Percentiles rank a stretch among this genome's conserved stretches.
Conservation (phyloP, 371 early-diverging fungal species). For the Zychaea mexicana region DNA sequence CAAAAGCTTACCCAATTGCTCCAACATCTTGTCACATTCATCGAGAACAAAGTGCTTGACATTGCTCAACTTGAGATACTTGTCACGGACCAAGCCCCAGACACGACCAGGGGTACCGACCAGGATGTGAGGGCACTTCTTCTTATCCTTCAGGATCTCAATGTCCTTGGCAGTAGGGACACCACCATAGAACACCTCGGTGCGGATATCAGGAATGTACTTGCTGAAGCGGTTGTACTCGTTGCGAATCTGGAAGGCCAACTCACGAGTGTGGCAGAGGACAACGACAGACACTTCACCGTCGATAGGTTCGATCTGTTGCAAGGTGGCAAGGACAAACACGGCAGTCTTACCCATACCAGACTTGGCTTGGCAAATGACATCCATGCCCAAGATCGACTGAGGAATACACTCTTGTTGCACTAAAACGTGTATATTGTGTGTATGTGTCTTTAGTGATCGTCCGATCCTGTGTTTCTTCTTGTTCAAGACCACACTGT, state of each 20-base stretch:
- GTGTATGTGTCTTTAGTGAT: no score
- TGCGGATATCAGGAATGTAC: conserved; percentile 93
- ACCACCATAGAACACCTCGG: conserved; percentile 94
- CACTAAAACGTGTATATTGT: conserved; percentile 55
- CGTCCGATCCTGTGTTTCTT: no score
- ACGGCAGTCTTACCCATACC: conserved; percentile 99
- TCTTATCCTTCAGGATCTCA: conserved; percentile 81
- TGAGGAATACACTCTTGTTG: conserved; percentile 99
- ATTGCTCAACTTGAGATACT: conserved; percentile 73
- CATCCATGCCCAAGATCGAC: conserved; percentile 95
- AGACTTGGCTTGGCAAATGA: conserved; percentile 98
- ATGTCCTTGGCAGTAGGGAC: conserved; percentile 77
- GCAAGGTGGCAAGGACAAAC: conserved; percentile 95
- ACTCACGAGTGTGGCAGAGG: conserved; percentile 97
- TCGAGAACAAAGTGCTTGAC: conserved; percentile 98
- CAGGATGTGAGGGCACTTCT: conserved; percentile 88
- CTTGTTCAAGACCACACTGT: no score
- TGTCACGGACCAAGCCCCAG: conserved; percentile 85
- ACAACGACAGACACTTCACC: conserved; percentile 89
- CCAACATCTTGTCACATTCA: conserved; percentile 99
- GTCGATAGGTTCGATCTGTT: conserved; percentile 88
- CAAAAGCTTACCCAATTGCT: conserved; percentile 74
- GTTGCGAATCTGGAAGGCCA: conserved; percentile 97
- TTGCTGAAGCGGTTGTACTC: conserved; percentile 95
- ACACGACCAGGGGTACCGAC: conserved; percentile 99